Conservation (phyloP, 306 rosid genomes). For the Castanospermum australe region DNA sequence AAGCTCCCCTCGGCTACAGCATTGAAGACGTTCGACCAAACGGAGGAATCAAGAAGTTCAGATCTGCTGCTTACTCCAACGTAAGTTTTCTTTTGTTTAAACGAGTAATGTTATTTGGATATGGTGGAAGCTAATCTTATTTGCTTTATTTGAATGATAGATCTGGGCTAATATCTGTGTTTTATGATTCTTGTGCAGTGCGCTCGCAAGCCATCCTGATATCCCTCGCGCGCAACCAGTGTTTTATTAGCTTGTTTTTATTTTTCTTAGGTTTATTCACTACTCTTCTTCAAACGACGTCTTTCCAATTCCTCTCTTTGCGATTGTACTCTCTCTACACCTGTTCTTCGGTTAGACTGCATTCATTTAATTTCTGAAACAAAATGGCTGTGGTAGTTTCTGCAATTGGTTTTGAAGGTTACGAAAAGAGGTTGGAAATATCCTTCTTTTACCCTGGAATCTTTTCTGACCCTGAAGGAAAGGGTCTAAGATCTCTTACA, state of each 20-base stretch:
- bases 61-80: conserved; percentile 94
- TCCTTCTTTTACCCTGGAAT: conserved; percentile 51
- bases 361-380: conserved; percentile 1
- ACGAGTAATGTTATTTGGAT: neutral
- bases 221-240: conserved; percentile 24
- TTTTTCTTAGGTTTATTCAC: conserved; percentile 23
- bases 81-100: conserved; percentile 30
- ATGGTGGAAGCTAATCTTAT: neutral
- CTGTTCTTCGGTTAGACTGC: neutral
- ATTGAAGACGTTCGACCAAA: conserved; percentile 83
- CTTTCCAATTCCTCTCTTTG: conserved; percentile 52
- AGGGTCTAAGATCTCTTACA: conserved; percentile 54
- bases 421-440: conserved; percentile 67
- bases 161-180: neutral
- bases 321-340: conserved; percentile 26
- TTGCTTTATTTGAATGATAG: neutral
- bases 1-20: conserved; percentile 92
- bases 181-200: conserved; percentile 52
- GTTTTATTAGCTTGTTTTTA: conserved; percentile 14
- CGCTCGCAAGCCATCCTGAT: conserved; percentile 90
- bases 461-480: conserved; percentile 62
- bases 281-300: conserved; percentile 44
- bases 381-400: conserved; percentile 45
- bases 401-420: conserved; percentile 76
- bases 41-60: conserved; percentile 87